Evolutionary conservation across 2,329 filamentous ascomycete species (phyloP).

Genomic region (Aspergillus pseudotamarii): DNA sequence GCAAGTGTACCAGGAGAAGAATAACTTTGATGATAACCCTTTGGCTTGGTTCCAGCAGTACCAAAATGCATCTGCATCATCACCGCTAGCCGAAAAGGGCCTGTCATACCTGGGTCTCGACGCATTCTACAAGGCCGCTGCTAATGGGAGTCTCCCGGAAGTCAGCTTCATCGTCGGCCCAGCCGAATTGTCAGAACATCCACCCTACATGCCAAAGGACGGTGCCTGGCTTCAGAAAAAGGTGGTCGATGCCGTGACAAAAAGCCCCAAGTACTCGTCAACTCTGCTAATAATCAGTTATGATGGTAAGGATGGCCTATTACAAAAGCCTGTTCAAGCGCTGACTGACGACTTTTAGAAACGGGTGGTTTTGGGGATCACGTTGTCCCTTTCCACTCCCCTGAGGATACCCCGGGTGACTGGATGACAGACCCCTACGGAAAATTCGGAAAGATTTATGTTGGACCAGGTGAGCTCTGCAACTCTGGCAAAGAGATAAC

Average conservation of each 20-base stretch:
- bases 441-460: constrained; percentile 46
- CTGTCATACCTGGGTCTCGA: constrained; percentile 52
- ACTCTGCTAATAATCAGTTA: constrained; percentile 56
- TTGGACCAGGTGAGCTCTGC: constrained; percentile 41
- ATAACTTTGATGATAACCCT: constrained; percentile 60
- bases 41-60: constrained; percentile 58
- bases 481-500: background rate
- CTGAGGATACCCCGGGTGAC: constrained; percentile 54
- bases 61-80: constrained; percentile 47
- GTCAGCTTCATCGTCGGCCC: constrained; percentile 56
- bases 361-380: constrained; percentile 60
- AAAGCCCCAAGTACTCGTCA: constrained; percentile 52
- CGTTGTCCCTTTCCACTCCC: constrained; percentile 55
- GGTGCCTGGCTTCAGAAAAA: constrained; percentile 59
- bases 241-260: constrained; percentile 55
- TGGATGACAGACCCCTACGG: constrained; percentile 54
- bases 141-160: constrained; percentile 55
- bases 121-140: constrained; percentile 54
- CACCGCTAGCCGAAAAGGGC: constrained; percentile 50
- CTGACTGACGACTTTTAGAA: constrained; percentile 37
- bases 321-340: background rate
- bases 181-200: constrained; percentile 56
- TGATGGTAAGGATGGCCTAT: constrained; percentile 41
- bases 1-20: constrained; percentile 54
- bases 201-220: constrained; percentile 56